A percentile compares a stretch with the other conserved stretches of the same genome.
These are phyloP conservation scores for Pleurotus citrinopileatus DNA, from an alignment of 768 basidiomycete species.

Conservation along the genomic window DNA sequence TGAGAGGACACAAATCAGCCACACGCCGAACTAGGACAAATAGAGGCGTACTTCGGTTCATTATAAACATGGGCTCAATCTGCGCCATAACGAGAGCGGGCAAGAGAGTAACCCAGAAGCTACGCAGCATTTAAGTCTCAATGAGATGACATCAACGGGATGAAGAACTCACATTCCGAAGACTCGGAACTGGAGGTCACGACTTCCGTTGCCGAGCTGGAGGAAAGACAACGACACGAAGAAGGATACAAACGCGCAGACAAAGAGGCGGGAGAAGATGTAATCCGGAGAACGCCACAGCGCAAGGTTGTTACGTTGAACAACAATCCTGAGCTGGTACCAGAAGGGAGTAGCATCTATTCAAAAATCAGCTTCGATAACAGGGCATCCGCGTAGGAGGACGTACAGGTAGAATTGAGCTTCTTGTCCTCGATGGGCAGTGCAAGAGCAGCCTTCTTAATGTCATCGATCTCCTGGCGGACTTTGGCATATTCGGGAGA, in stretches of 20 bases:
- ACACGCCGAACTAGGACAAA: neutral
- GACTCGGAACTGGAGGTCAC: constrained; percentile 76
- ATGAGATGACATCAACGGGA: neutral
- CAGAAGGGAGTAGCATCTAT: constrained; percentile 73
- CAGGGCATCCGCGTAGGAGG: neutral
- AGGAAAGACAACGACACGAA: constrained; percentile 80
- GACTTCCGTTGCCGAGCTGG: constrained; percentile 58
- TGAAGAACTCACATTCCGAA: constrained; percentile 65
- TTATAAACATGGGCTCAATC: constrained; percentile 81
- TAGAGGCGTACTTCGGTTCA: constrained; percentile 46
- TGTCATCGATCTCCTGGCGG: constrained; percentile 39
- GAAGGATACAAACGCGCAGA: constrained; percentile 67
- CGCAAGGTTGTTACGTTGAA: constrained; percentile 61
- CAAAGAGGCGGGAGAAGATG: constrained; percentile 78
- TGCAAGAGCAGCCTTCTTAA: constrained; percentile 47
- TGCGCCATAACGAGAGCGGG: constrained; percentile 79
- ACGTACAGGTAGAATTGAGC: constrained; percentile 45
- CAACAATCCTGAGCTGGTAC: constrained; percentile 71
- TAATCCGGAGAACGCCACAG: constrained; percentile 87
- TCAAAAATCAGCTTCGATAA: constrained; percentile 1
- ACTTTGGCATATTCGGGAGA: constrained; percentile 54
- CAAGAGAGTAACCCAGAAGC: constrained; percentile 65
- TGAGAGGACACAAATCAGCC: constrained; percentile 10
- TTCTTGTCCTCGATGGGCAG: constrained; percentile 34
- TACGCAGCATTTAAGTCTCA: constrained; percentile 18